phyloP scores from a whole-genome alignment of 139 green algal species.

The Micractinium sp. region DNA sequence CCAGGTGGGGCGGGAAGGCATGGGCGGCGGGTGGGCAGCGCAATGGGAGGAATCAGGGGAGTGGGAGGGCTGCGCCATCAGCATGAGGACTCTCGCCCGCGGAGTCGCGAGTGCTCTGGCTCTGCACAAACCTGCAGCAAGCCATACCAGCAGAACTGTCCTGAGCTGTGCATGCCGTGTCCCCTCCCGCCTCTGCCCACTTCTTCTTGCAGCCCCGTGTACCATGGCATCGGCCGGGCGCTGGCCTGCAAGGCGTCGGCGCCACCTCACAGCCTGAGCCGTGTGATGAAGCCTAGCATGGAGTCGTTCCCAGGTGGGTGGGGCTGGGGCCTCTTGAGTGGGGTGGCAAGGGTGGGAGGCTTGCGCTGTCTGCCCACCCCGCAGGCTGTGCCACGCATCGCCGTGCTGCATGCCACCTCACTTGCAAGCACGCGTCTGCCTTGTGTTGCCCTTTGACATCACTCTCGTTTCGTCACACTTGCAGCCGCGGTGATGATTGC shows the following conservation, averaged over 20 bases:
- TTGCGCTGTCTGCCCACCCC: no score
- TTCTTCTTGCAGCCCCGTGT: not conserved
- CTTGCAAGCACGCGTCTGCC: not conserved
- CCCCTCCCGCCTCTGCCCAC: not conserved
- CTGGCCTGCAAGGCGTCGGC: not conserved
- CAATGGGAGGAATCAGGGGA: no score
- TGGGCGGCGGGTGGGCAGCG: not conserved
- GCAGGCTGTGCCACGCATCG: not conserved
- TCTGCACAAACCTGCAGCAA: not conserved
- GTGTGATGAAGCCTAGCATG: constrained; percentile 52
- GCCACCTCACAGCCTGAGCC: not conserved
- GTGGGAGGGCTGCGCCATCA: no score
- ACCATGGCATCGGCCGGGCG: not conserved
- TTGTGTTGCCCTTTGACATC: not conserved
- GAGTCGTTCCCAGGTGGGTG: constrained; percentile 48
- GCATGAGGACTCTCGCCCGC: no score
- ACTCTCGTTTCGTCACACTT: not conserved
- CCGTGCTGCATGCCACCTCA: not conserved
- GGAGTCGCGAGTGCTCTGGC: not conserved
- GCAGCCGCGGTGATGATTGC: constrained; percentile 75
- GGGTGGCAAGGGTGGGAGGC: not conserved
- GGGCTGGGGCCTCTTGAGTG: not conserved
- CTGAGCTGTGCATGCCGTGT: not conserved
- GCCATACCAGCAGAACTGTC: no score
- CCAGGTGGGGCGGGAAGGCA: not conserved